Evolutionary conservation across 2,329 filamentous ascomycete genomes (phyloP).

Genomic region (Xylaria sp.): DNA sequence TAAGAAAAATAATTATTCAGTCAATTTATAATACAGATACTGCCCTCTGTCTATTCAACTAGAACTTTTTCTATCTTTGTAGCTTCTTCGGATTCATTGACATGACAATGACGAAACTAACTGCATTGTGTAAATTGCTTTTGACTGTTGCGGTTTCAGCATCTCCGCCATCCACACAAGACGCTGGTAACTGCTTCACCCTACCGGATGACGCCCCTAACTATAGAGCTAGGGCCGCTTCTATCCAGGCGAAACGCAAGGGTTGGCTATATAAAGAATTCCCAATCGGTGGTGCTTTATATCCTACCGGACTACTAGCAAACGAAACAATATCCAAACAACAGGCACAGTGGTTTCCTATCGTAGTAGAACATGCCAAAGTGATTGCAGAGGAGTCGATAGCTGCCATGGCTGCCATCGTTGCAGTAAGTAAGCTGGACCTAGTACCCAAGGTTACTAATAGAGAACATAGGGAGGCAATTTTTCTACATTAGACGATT

Average conservation of each 20-base stretch:
- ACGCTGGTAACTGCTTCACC: constrained; percentile 3
- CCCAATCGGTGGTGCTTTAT: constrained; percentile 28
- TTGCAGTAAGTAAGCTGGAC: constrained; percentile 16
- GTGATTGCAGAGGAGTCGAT: constrained; percentile 20
- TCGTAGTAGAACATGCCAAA: constrained; percentile 22
- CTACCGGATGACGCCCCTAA: constrained; percentile 9
- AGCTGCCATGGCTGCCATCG: constrained; percentile 20
- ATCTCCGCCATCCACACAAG: not conserved
- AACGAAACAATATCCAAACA: constrained; percentile 28
- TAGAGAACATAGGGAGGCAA: constrained; percentile 16
- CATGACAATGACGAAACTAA: constrained; percentile 10
- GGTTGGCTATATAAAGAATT: constrained; percentile 24
- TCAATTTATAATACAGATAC: constrained; percentile 9
- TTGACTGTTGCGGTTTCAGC: constrained; percentile 6
- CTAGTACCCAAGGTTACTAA: constrained; percentile 2
- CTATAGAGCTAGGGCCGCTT: constrained; percentile 13
- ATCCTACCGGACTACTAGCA: constrained; percentile 26
- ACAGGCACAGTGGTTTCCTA: constrained; percentile 27
- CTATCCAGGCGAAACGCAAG: constrained; percentile 18
- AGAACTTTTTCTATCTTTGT: not conserved
- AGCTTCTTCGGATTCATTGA: not conserved
- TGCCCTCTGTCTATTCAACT: not conserved
- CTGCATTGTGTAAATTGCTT: not conserved
- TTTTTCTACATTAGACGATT: constrained; percentile 26
- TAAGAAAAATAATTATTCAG: not conserved